These are phyloP conservation scores for Syzygium aromaticum DNA, from an alignment of 345 rosid species.

Conservation along the genomic window DNA sequence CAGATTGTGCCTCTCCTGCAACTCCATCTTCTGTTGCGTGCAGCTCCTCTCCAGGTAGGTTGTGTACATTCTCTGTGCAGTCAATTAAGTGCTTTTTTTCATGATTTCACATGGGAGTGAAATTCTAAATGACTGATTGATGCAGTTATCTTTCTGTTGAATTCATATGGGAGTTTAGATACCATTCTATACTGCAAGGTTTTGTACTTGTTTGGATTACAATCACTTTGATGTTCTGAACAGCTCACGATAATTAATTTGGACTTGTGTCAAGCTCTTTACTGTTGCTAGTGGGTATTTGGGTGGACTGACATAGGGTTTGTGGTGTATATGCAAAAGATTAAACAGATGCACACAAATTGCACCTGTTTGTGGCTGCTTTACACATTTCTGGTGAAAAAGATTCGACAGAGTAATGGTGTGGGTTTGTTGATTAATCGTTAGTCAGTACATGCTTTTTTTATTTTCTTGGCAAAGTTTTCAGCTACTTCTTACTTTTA, in stretches of 20 bases:
- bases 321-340: not conserved
- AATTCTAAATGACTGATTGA: not conserved
- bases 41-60: constrained; percentile 76
- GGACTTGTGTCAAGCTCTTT: not conserved
- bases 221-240: not conserved
- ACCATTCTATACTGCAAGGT: not conserved
- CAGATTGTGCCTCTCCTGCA: constrained; percentile 77
- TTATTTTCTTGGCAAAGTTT: not conserved
- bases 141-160: not conserved
- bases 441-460: not conserved
- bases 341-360: not conserved
- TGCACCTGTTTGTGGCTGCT: not conserved
- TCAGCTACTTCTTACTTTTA: not conserved
- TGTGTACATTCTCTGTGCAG: not conserved
- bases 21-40: constrained; percentile 95
- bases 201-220: not conserved
- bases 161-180: not conserved
- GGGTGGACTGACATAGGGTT: not conserved
- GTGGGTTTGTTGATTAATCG: not conserved
- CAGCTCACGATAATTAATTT: not conserved
- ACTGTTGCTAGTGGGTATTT: not conserved
- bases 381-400: not conserved
- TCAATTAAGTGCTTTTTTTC: not conserved
- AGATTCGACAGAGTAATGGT: not conserved
- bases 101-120: not conserved